These are phyloP conservation scores for Botrytis sinoallii DNA, from an alignment of 2,329 filamentous ascomycete species.

Conservation along the genomic window DNA sequence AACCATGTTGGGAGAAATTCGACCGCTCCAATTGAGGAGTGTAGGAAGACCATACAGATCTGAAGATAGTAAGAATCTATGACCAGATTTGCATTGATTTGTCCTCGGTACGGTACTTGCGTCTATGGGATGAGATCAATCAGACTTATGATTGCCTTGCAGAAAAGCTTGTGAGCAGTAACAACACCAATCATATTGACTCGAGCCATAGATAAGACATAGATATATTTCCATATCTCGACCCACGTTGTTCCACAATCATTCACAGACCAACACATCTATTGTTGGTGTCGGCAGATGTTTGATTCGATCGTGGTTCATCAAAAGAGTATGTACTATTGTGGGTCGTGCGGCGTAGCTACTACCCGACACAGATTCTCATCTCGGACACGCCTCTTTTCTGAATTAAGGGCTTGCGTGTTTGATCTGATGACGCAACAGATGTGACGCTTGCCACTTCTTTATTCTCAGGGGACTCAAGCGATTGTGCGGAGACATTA, in stretches of 20 bases:
- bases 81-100: too few relatives aligned
- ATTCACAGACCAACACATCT: neutral
- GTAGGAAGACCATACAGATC: too few relatives aligned
- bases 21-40: too few relatives aligned
- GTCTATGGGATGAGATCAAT: rapidly evolving
- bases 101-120: neutral
- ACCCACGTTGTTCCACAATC: rapidly evolving
- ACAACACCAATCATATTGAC: rapidly evolving
- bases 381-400: neutral
- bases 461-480: neutral
- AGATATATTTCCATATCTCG: neutral
- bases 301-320: neutral
- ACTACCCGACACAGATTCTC: neutral
- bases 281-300: neutral
- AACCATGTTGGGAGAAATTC: neutral
- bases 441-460: neutral
- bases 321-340: neutral
- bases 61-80: too few relatives aligned
- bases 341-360: neutral
- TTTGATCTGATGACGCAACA: neutral
- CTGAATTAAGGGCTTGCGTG: too few relatives aligned
- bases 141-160: neutral
- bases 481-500: neutral
- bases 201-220: neutral
- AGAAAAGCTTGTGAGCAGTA: neutral